Percentiles rank a stretch among this genome's conserved stretches.
phyloP scores from a whole-genome alignment of 2,329 filamentous ascomycete genomes.

The Aspergillus hortae region DNA sequence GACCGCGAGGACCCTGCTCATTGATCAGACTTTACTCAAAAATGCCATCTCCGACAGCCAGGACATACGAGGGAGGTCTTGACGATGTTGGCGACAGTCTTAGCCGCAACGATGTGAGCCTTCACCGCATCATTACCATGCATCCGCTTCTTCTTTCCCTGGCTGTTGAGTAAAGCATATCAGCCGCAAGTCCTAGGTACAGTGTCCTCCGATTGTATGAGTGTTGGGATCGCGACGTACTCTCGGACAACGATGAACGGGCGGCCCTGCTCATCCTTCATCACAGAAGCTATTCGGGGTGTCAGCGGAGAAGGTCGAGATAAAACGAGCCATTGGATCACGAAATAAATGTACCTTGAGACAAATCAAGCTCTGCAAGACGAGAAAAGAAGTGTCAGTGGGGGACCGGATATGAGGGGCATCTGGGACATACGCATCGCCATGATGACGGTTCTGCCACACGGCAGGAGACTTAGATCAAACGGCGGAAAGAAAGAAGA shows the following conservation, averaged over 20 bases:
- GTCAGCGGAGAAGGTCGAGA: slow-evolving; percentile 24
- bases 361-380: slow-evolving; percentile 45
- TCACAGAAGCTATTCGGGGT: slow-evolving; percentile 58
- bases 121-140: slow-evolving; percentile 97
- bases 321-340: slow-evolving; percentile 4
- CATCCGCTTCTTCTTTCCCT: slow-evolving; percentile 95
- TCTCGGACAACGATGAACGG: slow-evolving; percentile 98
- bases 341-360: slow-evolving; percentile 36
- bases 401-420: slow-evolving; percentile 31
- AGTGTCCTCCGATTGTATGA: background rate
- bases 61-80: slow-evolving; percentile 76
- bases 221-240: slow-evolving; percentile 53
- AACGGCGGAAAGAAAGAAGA: slow-evolving; percentile 8
- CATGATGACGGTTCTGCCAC: slow-evolving; percentile 41
- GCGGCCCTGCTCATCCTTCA: slow-evolving; percentile 96
- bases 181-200: slow-evolving; percentile 6
- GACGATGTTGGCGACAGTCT: slow-evolving; percentile 94
- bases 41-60: background rate
- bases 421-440: slow-evolving; percentile 44
- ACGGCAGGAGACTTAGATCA: slow-evolving; percentile 21
- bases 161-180: slow-evolving; percentile 50
- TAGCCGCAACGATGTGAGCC: slow-evolving; percentile 93
- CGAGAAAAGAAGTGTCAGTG: slow-evolving; percentile 23
- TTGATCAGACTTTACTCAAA: slow-evolving; percentile 11
- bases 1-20: slow-evolving; percentile 73